phyloP scores from a whole-genome alignment of 192 early-diverging fungal genomes.

The Chytriomyces sp. region DNA sequence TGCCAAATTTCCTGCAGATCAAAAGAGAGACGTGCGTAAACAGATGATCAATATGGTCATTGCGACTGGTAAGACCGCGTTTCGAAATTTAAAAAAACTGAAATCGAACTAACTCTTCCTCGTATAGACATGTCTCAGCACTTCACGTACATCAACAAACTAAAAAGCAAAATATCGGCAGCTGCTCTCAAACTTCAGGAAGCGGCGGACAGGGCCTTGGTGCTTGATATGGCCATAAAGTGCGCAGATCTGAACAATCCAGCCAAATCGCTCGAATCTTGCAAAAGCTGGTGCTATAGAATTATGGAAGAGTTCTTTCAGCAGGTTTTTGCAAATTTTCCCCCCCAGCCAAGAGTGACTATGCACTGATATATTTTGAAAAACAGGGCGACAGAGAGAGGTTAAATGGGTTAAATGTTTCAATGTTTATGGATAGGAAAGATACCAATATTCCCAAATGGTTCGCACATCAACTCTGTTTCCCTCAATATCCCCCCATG shows the following conservation, averaged over 20 bases:
- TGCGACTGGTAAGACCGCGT: slow-evolving; percentile 51
- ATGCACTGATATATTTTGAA: not conserved
- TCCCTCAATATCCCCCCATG: not conserved
- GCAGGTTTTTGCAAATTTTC: slow-evolving; percentile 42
- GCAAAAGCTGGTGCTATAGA: slow-evolving; percentile 52
- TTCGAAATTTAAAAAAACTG: not conserved
- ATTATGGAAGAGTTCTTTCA: slow-evolving; percentile 68
- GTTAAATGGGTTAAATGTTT: slow-evolving; percentile 57
- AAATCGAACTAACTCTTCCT: not conserved
- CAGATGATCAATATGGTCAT: slow-evolving; percentile 62
- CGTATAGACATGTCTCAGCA: slow-evolving; percentile 59
- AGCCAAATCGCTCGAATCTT: slow-evolving; percentile 50
- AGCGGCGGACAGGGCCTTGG: slow-evolving; percentile 46
- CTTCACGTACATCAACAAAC: slow-evolving; percentile 65
- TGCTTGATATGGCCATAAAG: slow-evolving; percentile 65
- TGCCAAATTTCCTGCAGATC: slow-evolving; percentile 48
- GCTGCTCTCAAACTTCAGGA: slow-evolving; percentile 55
- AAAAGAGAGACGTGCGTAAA: slow-evolving; percentile 52
- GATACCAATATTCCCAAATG: slow-evolving; percentile 67
- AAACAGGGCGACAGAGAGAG: slow-evolving; percentile 58
- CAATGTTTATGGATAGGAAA: slow-evolving; percentile 66
- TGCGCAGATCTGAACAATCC: slow-evolving; percentile 67
- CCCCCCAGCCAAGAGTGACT: not conserved
- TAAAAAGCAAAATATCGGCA: slow-evolving; percentile 61
- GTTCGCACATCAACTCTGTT: slow-evolving; percentile 29